phyloP scores from a whole-genome alignment of 2,329 filamentous ascomycete genomes.

The Calonectria hawksworthii region DNA sequence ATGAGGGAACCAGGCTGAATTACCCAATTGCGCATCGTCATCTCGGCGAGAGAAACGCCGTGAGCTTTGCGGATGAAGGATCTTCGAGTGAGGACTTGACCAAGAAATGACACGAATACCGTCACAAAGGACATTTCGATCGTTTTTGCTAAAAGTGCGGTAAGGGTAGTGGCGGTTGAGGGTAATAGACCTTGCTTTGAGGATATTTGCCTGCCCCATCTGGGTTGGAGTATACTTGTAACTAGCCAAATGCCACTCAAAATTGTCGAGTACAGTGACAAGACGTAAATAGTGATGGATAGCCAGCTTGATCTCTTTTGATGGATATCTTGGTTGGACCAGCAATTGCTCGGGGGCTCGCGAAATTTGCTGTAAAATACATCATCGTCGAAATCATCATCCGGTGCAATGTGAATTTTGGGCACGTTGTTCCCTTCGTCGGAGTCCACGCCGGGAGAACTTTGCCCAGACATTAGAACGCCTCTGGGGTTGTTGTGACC shows the following conservation, averaged over 20 bases:
- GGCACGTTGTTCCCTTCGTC: conserved; percentile 35
- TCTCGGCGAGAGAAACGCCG: conserved; percentile 81
- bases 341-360: conserved; percentile 51
- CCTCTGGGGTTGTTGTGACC: conserved; percentile 13
- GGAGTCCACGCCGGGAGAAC: neutral
- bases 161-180: conserved; percentile 75
- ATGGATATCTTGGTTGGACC: conserved; percentile 50
- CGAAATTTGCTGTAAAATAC: conserved; percentile 50
- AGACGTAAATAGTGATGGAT: conserved; percentile 58
- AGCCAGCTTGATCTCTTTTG: conserved; percentile 61
- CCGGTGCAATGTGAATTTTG: conserved; percentile 20
- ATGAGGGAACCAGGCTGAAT: conserved; percentile 80
- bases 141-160: conserved; percentile 79
- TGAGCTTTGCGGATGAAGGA: conserved; percentile 71
- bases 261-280: conserved; percentile 74
- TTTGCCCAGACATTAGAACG: conserved; percentile 17
- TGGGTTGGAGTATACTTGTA: conserved; percentile 72
- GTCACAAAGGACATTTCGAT: conserved; percentile 86
- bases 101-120: conserved; percentile 80
- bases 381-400: conserved; percentile 48
- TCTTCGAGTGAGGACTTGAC: conserved; percentile 80
- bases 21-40: conserved; percentile 82
- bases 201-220: conserved; percentile 72
- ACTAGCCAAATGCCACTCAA: conserved; percentile 77
- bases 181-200: conserved; percentile 68